Percentiles rank a stretch among this genome's conserved stretches.
Conservation (phyloP, 208 protist genomes). For the Novymonas esmeraldas region DNA sequence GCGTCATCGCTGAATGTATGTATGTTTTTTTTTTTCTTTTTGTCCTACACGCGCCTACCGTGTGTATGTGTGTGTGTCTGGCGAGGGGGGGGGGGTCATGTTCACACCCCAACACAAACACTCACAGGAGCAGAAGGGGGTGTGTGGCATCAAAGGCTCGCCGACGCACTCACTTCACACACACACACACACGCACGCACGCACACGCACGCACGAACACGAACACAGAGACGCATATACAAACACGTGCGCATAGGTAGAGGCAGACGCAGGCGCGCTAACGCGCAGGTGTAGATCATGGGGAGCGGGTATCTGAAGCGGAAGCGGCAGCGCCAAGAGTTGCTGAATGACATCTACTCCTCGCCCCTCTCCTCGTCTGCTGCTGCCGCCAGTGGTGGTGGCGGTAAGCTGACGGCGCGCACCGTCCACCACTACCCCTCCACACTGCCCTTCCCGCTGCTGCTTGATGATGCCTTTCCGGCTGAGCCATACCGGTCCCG, state of each 20-base stretch:
- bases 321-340: conserved; percentile 34
- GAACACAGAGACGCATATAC: no score
- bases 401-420: conserved; percentile 15
- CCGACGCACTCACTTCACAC: no score
- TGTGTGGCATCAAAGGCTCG: no score
- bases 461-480: conserved; percentile 75
- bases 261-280: no score
- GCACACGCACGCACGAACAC: no score
- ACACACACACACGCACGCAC: no score
- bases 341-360: conserved; percentile 29
- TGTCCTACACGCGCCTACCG: no score
- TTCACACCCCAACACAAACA: neutral
- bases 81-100: neutral
- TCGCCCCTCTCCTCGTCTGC: neutral
- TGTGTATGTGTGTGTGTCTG: no score
- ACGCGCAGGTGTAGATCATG: no score
- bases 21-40: no score
- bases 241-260: no score
- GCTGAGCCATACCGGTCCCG: conserved; percentile 84
- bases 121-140: neutral
- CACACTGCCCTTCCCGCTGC: conserved; percentile 61
- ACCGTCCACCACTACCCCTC: conserved; percentile 87
- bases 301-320: conserved; percentile 33
- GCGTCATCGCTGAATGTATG: no score
- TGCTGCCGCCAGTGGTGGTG: neutral